phyloP scores from a whole-genome alignment of 2,329 filamentous ascomycete species.

The Endoconidiophora laricicola region DNA sequence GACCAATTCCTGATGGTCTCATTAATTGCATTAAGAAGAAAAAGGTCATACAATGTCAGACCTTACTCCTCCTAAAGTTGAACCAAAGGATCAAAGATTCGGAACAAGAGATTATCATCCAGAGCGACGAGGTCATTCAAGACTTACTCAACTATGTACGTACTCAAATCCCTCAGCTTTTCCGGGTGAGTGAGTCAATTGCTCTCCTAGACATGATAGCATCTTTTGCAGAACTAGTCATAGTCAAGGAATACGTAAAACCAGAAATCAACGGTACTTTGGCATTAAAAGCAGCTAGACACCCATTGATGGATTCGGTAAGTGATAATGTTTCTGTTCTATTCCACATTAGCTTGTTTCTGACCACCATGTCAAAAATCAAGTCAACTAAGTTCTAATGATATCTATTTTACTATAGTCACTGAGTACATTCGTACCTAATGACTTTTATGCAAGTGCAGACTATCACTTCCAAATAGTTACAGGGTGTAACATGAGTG shows the following conservation, averaged over 20 bases:
- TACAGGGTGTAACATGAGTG: slow-evolving; percentile 96
- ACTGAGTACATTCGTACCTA: slow-evolving; percentile 57
- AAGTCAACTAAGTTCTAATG: not conserved
- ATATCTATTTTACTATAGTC: not conserved
- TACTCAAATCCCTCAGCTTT: slow-evolving; percentile 53
- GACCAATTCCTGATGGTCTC: slow-evolving; percentile 46
- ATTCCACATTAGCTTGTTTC: not conserved
- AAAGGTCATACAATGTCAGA: slow-evolving; percentile 73
- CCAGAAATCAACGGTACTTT: slow-evolving; percentile 53
- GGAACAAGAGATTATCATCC: slow-evolving; percentile 65
- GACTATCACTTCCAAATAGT: slow-evolving; percentile 80
- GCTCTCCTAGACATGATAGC: slow-evolving; percentile 75
- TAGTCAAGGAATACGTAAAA: slow-evolving; percentile 39
- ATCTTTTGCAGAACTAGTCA: slow-evolving; percentile 59
- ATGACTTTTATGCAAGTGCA: slow-evolving; percentile 72
- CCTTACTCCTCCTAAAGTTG: slow-evolving; percentile 64
- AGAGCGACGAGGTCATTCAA: slow-evolving; percentile 65
- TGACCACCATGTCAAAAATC: not conserved
- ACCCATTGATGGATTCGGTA: slow-evolving; percentile 61
- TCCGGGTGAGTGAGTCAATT: slow-evolving; percentile 72
- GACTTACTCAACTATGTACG: slow-evolving; percentile 57
- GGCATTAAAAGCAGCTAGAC: slow-evolving; percentile 56
- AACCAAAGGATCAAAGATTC: slow-evolving; percentile 65
- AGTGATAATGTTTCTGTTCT: slow-evolving; percentile 4
- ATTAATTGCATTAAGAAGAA: slow-evolving; percentile 63